Base-by-base conservation (phyloP, 129 eudicot species). In the Helianthus tuberosus region DNA sequence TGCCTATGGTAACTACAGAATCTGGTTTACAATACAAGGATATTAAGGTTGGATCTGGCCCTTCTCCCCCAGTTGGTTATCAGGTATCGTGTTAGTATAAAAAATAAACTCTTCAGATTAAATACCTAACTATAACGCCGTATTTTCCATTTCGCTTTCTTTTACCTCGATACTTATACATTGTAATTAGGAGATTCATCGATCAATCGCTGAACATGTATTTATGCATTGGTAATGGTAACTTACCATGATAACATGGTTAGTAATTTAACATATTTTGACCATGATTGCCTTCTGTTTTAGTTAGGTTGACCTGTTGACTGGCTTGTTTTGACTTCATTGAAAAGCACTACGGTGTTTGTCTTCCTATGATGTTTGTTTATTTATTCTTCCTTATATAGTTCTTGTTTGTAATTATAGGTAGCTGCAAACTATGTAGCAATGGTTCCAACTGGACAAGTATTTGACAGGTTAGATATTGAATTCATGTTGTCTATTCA, bases 401-500 rank as follows among this genome's bases (percentile, higher is more conserved):
- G 0, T 49, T 64, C 8, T 48, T 75, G 74, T 72, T 69, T 29
- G 29, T 78, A 7, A 29, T 69, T 58, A 61, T 81, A 95, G 99
- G 99, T 95, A 35, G 99, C 99, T 59, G 99, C 99, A 71, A 89
- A 89, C 81, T 89, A 83, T 80, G 96, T 95, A 74, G 99, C 99
- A 54, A 95, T 95, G 99, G 99, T 91, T 83, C 99, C 99, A 78
- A 89, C 99, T 8, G 99, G 97, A 74, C 97, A 95, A 82, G 84
- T 95, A 71, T 95, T 95, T 76, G 99, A 95, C 83, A 95, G 97
- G 99, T 95, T 73, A 64, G 47, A 39, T 53, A 11, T 25, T 64
- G 47, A 60, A 43, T 11, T 64, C 47, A 72, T 71, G 69, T 53
- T 57, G 39, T 27, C 35, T 68, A 29, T 59, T 48, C 17, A 48